A percentile compares a stretch with the other conserved stretches of the same genome.
Conservation (phyloP, 805 yeast genomes). For the Metschnikowia rubicola region DNA sequence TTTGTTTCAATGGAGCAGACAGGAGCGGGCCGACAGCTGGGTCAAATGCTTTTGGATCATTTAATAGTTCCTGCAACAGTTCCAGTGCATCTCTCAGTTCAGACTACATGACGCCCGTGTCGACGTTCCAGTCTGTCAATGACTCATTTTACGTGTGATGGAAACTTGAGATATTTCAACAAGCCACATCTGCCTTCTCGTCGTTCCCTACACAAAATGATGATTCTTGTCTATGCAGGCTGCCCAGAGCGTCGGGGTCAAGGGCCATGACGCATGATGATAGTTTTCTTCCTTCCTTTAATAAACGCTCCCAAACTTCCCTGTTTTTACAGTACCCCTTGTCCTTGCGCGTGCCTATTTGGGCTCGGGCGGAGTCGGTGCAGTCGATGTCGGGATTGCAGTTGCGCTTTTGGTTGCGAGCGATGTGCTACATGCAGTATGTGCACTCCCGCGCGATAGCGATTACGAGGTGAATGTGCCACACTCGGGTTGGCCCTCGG, state of each 20-base stretch:
- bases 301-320: no score
- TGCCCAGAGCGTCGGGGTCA: no score
- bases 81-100: slow-evolving; percentile 18
- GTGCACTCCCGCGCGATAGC: neutral
- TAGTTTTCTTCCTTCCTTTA: no score
- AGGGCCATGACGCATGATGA: no score
- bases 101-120: slow-evolving; percentile 22
- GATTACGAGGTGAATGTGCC: neutral
- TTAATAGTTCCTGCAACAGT: slow-evolving; percentile 10
- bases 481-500: no score
- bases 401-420: neutral
- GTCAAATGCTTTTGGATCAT: slow-evolving; percentile 6
- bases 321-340: no score
- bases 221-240: no score
- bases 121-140: slow-evolving; percentile 25
- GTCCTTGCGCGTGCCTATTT: no score
- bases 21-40: neutral
- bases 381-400: neutral
- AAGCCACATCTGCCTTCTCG: neutral
- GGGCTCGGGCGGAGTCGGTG: no score
- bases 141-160: slow-evolving; percentile 6
- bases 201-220: neutral
- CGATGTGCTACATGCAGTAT: neutral
- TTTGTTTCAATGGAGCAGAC: slow-evolving; percentile 34
- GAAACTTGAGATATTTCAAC: neutral